Evolutionary conservation across 1,139 yeast genomes (phyloP), one percentile per base, ranked within the genome.

Genomic region (Pichia kudriavzevii): DNA sequence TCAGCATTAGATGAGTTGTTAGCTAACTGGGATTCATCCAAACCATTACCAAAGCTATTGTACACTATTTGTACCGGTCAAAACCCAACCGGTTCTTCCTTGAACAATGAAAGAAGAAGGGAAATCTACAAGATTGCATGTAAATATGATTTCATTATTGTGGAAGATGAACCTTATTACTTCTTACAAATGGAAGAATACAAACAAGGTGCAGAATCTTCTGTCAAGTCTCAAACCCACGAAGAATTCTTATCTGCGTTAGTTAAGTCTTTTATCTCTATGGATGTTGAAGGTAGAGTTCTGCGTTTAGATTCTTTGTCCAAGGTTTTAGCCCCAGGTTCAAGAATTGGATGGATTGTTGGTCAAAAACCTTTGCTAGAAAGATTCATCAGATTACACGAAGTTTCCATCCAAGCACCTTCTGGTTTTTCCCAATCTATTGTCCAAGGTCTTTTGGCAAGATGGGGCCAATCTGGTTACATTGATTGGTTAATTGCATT

Each of bases 141-240:
- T 51, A 75, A 82, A 61, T 78, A 84, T 58, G 94, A 87, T 60
- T 67, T 87, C 52, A 53, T 87, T 35, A 75, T 87, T 47, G 62
- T 85, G 34, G 96, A 87, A 63, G 96, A 87, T 58, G 96, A 87
- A 61, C 96, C 96, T 26, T 87, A 87, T 72, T 87, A 82, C 67
- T 87, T 83, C 67, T 67, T 87, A 56, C 96, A 85, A 63, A 83
- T 84, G 94, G 84, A 78, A 40, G 52, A 69, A 30, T 81, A 78
- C 61, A 63, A 66, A 42, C 57, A 60, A 46, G 75, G 69, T 48
- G 40, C 72, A 66, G 37, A 68, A 50, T 58, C 44, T 50, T 46
- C 44, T 11, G 35, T 26, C 5, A 21, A 33, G 14, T 28, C 45
- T 19, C 52, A 60, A 58, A 55, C 44, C 61, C 58, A 52, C 48